A percentile compares a stretch with the other conserved stretches of the same genome.
Conservation (phyloP, 2,329 filamentous ascomycete genomes). For the Emmonsiellopsis sp. region DNA sequence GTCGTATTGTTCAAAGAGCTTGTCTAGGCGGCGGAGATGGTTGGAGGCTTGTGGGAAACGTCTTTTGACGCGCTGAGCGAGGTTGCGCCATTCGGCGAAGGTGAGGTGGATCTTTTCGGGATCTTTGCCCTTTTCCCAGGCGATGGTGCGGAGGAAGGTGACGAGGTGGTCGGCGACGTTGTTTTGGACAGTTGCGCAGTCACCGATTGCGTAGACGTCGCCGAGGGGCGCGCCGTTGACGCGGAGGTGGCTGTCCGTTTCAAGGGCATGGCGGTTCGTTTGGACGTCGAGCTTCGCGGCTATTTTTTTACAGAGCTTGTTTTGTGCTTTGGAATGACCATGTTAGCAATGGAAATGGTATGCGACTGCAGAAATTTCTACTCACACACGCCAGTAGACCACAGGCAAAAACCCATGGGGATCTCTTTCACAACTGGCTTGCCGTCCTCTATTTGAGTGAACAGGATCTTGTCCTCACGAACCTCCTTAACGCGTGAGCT, state of each 20-base stretch:
- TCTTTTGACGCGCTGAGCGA: slow-evolving; percentile 74
- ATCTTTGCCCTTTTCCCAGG: slow-evolving; percentile 85
- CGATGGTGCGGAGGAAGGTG: slow-evolving; percentile 76
- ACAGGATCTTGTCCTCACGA: slow-evolving; percentile 70
- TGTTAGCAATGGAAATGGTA: slow-evolving; percentile 3
- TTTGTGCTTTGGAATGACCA: slow-evolving; percentile 47
- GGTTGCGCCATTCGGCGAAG: slow-evolving; percentile 78
- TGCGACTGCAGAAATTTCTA: slow-evolving; percentile 2
- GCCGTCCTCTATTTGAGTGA: slow-evolving; percentile 73
- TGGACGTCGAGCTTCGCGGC: slow-evolving; percentile 69
- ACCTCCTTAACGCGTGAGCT: slow-evolving; percentile 93
- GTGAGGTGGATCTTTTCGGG: slow-evolving; percentile 78
- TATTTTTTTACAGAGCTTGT: slow-evolving; percentile 66
- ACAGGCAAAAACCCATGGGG: slow-evolving; percentile 90
- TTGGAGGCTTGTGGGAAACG: slow-evolving; percentile 84
- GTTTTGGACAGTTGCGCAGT: slow-evolving; percentile 95
- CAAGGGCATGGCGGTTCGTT: slow-evolving; percentile 81
- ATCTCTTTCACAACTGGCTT: slow-evolving; percentile 78
- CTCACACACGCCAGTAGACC: slow-evolving; percentile 80
- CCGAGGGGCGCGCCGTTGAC: slow-evolving; percentile 81
- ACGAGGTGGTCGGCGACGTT: slow-evolving; percentile 89
- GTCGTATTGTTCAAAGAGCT: slow-evolving; percentile 85
- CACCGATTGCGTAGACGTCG: slow-evolving; percentile 92
- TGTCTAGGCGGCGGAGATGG: slow-evolving; percentile 82
- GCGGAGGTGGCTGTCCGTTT: slow-evolving; percentile 88